Evolutionary conservation across 306 rosid species (phyloP).

Genomic region (Vicia sativa): DNA sequence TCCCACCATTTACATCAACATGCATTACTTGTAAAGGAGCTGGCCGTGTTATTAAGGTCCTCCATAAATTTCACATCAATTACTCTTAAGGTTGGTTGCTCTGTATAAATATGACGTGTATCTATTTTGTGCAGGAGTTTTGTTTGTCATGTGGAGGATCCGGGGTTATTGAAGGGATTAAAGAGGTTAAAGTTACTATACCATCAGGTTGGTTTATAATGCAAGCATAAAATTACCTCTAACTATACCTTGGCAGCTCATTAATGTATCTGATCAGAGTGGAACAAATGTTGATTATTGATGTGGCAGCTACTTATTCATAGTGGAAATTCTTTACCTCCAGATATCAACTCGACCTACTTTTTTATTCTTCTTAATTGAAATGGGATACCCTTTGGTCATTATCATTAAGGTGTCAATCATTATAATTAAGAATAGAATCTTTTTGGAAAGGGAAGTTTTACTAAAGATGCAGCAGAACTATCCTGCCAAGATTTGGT

Average conservation of each 20-base stretch:
- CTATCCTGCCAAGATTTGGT: slow-evolving; percentile 26
- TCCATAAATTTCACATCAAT: slow-evolving; percentile 29
- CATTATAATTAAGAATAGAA: slow-evolving; percentile 22
- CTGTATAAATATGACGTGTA: slow-evolving; percentile 28
- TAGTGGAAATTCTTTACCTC: slow-evolving; percentile 28
- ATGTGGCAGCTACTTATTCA: slow-evolving; percentile 30
- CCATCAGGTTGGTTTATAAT: slow-evolving; percentile 82
- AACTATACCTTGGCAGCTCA: slow-evolving; percentile 31
- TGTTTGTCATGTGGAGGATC: slow-evolving; percentile 81
- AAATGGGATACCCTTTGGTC: slow-evolving; percentile 16
- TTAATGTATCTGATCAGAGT: slow-evolving; percentile 22
- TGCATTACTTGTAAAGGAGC: slow-evolving; percentile 89
- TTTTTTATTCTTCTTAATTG: slow-evolving; percentile 26
- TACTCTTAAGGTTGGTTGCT: slow-evolving; percentile 31
- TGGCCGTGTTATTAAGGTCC: slow-evolving; percentile 76
- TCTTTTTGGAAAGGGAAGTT: slow-evolving; percentile 28
- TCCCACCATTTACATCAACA: slow-evolving; percentile 92
- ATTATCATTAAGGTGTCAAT: slow-evolving; percentile 23
- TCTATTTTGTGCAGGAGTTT: slow-evolving; percentile 60
- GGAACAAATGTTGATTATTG: slow-evolving; percentile 16
- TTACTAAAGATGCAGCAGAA: slow-evolving; percentile 26
- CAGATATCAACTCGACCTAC: slow-evolving; percentile 5
- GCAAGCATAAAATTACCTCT: slow-evolving; percentile 28
- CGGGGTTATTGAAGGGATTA: slow-evolving; percentile 80
- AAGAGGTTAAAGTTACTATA: slow-evolving; percentile 78